Conservation (phyloP, 2,329 filamentous ascomycete species). For the Verticillium albo-atrum region DNA sequence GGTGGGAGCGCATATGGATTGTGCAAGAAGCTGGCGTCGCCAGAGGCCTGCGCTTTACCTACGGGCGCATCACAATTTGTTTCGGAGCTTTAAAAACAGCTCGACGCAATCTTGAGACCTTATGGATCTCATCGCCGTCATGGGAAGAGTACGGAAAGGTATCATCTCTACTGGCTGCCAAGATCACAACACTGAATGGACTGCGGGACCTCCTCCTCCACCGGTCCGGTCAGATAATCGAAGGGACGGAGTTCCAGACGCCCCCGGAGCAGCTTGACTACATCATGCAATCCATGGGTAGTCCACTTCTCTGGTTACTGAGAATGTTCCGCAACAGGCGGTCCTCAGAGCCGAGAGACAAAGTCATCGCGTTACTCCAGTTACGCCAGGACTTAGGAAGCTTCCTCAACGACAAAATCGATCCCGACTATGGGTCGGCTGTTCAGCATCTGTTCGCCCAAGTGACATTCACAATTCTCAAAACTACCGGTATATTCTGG, state of each 20-base stretch:
- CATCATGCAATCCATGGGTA: neutral
- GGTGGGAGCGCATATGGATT: constrained; percentile 13
- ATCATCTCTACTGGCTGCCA: neutral
- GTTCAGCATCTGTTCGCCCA: neutral
- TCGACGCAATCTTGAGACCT: neutral
- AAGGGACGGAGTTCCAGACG: neutral
- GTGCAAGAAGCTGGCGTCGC: constrained; percentile 14
- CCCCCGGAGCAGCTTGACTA: neutral
- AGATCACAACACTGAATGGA: constrained; percentile 2
- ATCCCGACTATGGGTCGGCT: neutral
- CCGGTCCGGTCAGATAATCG: neutral
- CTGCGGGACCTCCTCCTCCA: neutral
- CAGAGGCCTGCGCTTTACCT: neutral
- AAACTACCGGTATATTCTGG: constrained; percentile 2
- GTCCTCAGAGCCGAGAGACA: constrained; percentile 12
- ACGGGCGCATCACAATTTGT: constrained; percentile 4
- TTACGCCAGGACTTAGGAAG: constrained; percentile 2
- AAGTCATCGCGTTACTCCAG: constrained; percentile 8
- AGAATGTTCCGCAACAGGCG: constrained; percentile 5
- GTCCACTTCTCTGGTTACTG: constrained; percentile 7
- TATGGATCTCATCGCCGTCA: neutral
- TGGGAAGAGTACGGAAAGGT: constrained; percentile 3
- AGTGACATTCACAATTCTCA: neutral
- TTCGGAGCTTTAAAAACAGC: neutral
- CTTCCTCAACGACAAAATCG: neutral